phyloP scores from a whole-genome alignment of 1,284 basidiomycete species.

The Heterobasidion occidentale region DNA sequence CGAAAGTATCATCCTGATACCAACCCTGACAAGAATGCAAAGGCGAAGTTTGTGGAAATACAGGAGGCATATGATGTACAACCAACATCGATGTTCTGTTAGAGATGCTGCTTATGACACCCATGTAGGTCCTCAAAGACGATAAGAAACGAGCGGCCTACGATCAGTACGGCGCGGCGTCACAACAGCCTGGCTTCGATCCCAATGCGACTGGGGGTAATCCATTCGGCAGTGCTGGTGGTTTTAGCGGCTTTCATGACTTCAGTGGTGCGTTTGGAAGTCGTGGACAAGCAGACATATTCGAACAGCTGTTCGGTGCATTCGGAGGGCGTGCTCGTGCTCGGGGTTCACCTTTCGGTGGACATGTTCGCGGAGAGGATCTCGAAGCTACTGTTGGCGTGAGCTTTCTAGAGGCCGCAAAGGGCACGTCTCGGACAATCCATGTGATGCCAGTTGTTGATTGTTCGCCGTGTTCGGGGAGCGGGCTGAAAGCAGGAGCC shows the following conservation, averaged over 20 bases:
- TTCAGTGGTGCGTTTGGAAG: conserved; percentile 65
- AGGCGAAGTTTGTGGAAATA: conserved; percentile 94
- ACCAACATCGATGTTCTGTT: conserved; percentile 8
- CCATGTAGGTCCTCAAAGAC: conserved; percentile 79
- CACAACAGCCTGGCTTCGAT: conserved; percentile 91
- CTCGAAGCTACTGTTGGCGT: conserved; percentile 76
- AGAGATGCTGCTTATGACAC: conserved; percentile 3
- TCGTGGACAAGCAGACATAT: conserved; percentile 60
- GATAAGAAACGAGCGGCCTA: conserved; percentile 91
- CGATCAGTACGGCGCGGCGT: conserved; percentile 92
- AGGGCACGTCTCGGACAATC: conserved; percentile 77
- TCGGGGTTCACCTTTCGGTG: conserved; percentile 36
- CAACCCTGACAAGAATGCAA: conserved; percentile 86
- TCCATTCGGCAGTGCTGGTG: conserved; percentile 43
- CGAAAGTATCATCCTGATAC: conserved; percentile 98
- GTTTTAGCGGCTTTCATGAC: conserved; percentile 64
- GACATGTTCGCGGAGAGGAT: conserved; percentile 71
- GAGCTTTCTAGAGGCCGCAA: conserved; percentile 90
- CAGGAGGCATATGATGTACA: conserved; percentile 95
- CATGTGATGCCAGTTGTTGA: conserved; percentile 78
- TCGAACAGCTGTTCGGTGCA: conserved; percentile 82
- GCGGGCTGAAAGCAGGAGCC: conserved; percentile 82
- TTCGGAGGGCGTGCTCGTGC: conserved; percentile 46
- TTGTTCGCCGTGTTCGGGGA: conserved; percentile 82
- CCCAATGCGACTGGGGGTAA: conserved; percentile 63